phyloP scores from a whole-genome alignment of 2,329 filamentous ascomycete species.

The Hymenoscyphus salicellus region DNA sequence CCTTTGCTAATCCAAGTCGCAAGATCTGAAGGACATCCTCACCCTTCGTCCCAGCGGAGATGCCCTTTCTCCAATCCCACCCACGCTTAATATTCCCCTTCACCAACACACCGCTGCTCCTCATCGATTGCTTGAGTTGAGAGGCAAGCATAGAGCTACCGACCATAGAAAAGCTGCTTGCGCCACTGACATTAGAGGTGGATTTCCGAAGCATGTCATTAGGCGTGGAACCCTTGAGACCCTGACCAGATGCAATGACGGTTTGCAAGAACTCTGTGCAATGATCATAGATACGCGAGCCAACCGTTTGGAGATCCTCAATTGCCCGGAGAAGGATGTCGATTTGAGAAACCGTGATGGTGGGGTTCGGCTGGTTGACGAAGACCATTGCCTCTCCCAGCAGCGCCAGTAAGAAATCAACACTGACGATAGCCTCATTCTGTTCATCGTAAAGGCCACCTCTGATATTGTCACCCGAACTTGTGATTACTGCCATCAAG shows the following conservation, averaged over 20 bases:
- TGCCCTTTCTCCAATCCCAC: conserved; percentile 68
- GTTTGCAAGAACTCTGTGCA: conserved; percentile 77
- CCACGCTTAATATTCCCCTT: conserved; percentile 53
- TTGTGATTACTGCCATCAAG: conserved; percentile 78
- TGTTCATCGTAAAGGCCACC: conserved; percentile 83
- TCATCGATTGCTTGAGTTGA: conserved; percentile 58
- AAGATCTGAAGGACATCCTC: conserved; percentile 70
- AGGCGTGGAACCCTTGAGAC: conserved; percentile 59
- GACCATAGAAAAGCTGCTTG: conserved; percentile 61
- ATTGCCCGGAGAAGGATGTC: conserved; percentile 72
- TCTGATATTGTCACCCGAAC: conserved; percentile 84
- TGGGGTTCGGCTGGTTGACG: conserved; percentile 57
- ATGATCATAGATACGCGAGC: conserved; percentile 66
- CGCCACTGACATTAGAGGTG: conserved; percentile 52
- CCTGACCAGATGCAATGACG: conserved; percentile 68
- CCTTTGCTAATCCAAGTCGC: conserved; percentile 69
- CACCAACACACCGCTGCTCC: conserved; percentile 50
- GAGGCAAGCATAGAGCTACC: conserved; percentile 69
- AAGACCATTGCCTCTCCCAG: conserved; percentile 82
- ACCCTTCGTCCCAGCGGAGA: conserved; percentile 57
- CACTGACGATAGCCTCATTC: conserved; percentile 78
- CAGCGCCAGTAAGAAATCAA: conserved; percentile 80
- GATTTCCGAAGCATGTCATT: conserved; percentile 66
- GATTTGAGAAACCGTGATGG: conserved; percentile 70
- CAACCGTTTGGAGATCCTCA: conserved; percentile 76